Base-by-base conservation (phyloP, 164 flowering plant genomes). In the Magnolia officinalis region DNA sequence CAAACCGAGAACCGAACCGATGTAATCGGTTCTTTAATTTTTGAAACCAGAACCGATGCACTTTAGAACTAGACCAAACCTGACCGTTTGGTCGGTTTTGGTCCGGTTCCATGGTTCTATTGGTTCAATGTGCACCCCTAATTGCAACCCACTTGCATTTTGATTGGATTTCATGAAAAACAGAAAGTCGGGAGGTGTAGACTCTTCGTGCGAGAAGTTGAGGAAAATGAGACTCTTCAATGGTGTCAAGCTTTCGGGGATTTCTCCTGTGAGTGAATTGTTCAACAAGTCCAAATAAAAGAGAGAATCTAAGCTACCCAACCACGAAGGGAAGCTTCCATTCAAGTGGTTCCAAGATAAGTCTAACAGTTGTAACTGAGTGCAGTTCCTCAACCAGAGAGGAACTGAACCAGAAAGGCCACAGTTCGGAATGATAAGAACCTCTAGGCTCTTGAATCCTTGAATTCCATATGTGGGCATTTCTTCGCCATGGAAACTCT, bases 331-430 rank as follows among this genome's bases (percentile, higher is more conserved):
- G 74, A 91, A 80, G 8, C 67, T 74, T 71, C 95, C 92, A 24
- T 5, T 31, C 77, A 91, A 74, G 1, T 23, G 81, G 64, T 91
- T 91, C 92, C 90, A 89, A 1, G 95, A 91, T 20, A 91, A 72
- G 78, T 91, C 95, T 78, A 91, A 67, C 71, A 91, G 29, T 82
- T 84, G 88, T 84, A 90, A 77, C 9, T 80, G 72, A 45, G 31
- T 73, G 73, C 69, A 77, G 2, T 75, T 19, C 1, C 75, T 81
- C n/a, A 81, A 70, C 51, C 61, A 73, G n/a, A 58, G 16, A 4
- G 67, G 78, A 51, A 82, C 70, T 10, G 55, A 16, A 52, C 85
- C 82, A 26, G 11, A 21, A 13, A 76, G 50, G 11, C 85, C 51
- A 66, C 92, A 87, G 69, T 78, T 83, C 16, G 92, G 87, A 75